Evolutionary conservation across 352 stramenopile species (phyloP), one percentile per base, ranked within the genome.

Genomic region (Phytophthora cajani): DNA sequence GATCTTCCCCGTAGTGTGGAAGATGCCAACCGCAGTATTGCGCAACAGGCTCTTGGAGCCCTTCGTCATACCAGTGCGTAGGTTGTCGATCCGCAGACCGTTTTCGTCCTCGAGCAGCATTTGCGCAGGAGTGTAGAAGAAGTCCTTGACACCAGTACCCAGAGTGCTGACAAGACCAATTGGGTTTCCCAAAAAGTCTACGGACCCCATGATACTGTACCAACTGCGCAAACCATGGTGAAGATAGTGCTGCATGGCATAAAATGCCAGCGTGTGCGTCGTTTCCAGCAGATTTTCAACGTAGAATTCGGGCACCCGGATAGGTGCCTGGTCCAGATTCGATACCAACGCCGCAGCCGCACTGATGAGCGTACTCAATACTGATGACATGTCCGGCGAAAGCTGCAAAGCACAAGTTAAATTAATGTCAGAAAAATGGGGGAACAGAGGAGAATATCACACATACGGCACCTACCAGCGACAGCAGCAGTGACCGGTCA

Each of bases 71-170:
- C 88, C 88, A 30, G 85, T 95, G n/a, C 88, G 83, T 27, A 95
- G 68, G 54, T 95, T 97, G 42, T 92, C 87, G 46, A 96, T 96
- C 0, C 88, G 80, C 9, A 95, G 50, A 4, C 89, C 89, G 32
- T 95, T 91, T 60, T 96, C 91, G 54, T 98, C 83, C 71, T 96
- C 91, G 14, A 98, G 79, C 16, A 98, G 76, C 78, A 97, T 97
- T 71, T 98, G 88, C 14, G 92, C 93, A 17, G 94, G 94, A 25
- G 97, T 97, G 73, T 98, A 98, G 67, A 98, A 98, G 75, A 98
- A 98, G 62, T 98, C 94, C 46, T 96, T 95, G 6, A 98, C 92
- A 27, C 94, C 94, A 0, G 92, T 89, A 33, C 91, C 91, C 8
- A 98, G 69, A 3, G 90, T 96, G 53, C 86, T 95, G 50, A 97